These are phyloP conservation scores for Clonostachys byssicola DNA, from an alignment of 2,329 filamentous ascomycete genomes.

Conservation along the genomic window DNA sequence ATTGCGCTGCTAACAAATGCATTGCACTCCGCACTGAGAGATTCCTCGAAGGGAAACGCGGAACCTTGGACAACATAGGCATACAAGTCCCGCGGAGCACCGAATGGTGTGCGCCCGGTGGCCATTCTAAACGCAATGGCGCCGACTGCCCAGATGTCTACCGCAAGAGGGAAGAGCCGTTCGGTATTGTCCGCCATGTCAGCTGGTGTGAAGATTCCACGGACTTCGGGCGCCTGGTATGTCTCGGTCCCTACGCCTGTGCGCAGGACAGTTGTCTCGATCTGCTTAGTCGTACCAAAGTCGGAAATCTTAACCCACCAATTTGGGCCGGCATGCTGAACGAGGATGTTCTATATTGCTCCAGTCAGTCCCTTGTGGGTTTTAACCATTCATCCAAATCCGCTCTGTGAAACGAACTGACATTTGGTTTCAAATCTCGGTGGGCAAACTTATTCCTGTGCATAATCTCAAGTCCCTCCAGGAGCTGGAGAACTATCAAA, in stretches of 20 bases:
- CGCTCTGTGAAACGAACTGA: not conserved
- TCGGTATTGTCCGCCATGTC: no score
- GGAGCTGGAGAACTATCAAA: conserved; percentile 10
- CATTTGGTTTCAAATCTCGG: conserved; percentile 13
- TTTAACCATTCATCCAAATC: not conserved
- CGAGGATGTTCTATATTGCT: conserved; percentile 10
- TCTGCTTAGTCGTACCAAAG: conserved; percentile 14
- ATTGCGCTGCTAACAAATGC: no score
- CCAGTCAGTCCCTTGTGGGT: not conserved
- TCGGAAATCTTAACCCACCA: conserved; percentile 15
- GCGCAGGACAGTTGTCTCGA: not conserved
- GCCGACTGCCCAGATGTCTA: no score
- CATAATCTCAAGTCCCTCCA: conserved; percentile 11
- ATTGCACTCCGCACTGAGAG: no score
- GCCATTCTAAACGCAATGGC: no score
- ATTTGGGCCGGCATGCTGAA: conserved; percentile 4
- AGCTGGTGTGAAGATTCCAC: no score
- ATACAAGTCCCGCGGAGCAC: no score
- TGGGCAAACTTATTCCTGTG: conserved; percentile 12
- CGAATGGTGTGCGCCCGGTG: no score
- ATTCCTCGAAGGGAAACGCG: no score
- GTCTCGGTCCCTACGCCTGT: conserved; percentile 4
- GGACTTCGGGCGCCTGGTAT: conserved; percentile 10
- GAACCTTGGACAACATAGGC: no score
- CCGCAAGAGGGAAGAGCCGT: no score